Percentiles rank a stretch among this genome's conserved stretches.
Evolutionary conservation across 208 protist genomes (phyloP).

Genomic region (Trypanosoma theileri): DNA sequence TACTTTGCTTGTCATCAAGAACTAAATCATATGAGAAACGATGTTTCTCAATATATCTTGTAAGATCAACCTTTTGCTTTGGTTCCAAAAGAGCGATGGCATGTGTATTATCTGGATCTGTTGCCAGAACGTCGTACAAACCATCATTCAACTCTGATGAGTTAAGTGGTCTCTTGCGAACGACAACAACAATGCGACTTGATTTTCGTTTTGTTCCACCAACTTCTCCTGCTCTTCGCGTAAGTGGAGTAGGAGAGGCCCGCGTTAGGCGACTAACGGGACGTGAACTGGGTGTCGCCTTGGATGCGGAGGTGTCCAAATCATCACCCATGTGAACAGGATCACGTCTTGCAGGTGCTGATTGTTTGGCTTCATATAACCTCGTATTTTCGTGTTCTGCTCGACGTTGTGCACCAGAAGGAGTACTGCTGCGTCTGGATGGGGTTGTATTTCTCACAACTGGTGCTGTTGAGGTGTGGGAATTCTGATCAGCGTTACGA

Average conservation of each 20-base stretch:
- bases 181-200: constrained; percentile 87
- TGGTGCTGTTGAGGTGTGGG: constrained; percentile 13
- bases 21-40: constrained; percentile 96
- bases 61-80: constrained; percentile 95
- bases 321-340: constrained; percentile 35
- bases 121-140: constrained; percentile 89
- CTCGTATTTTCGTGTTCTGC: constrained; percentile 31
- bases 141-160: constrained; percentile 68
- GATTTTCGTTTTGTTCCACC: constrained; percentile 35
- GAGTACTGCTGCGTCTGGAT: constrained; percentile 23
- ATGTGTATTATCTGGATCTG: constrained; percentile 78
- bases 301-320: constrained; percentile 27
- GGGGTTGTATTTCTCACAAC: constrained; percentile 37
- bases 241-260: constrained; percentile 49
- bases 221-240: constrained; percentile 47
- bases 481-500: constrained; percentile 19
- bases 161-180: constrained; percentile 91
- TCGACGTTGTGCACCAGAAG: constrained; percentile 19
- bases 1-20: constrained; percentile 90
- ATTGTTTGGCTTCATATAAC: constrained; percentile 30
- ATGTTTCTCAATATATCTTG: constrained; percentile 96
- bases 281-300: constrained; percentile 50
- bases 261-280: constrained; percentile 61
- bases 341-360: constrained; percentile 47
- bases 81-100: constrained; percentile 84